Percentiles rank a stretch among this genome's conserved stretches.
Conservation (phyloP, 176 grass and related monocot genomes). For the sorghum (Sorghum bicolor) region Sorghum_bicolor_NCBIv3 NC_012870.2:57210501-57211000, state of each 20-base stretch:
- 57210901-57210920: conserved; percentile 8
- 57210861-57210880: conserved; percentile 6
- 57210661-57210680: conserved; percentile 95
- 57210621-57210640: not conserved
- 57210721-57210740: conserved; percentile 96
- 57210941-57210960: not conserved
- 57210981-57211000: not conserved
- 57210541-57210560: not conserved
- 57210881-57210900: not conserved
- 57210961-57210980: not conserved
- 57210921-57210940: not conserved
- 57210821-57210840: not conserved
- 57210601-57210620: not conserved
- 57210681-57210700: conserved; percentile 97
- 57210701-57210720: conserved; percentile 86
- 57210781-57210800: conserved; percentile 24
- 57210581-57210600: not conserved
- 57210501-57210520: not conserved
- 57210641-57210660: conserved; percentile 72
- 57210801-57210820: not conserved
- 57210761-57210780: conserved; percentile 72
- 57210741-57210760: conserved; percentile 95
- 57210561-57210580: not conserved
- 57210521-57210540: conserved; percentile 1
- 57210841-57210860: conserved; percentile 19